Percentiles rank a stretch among this genome's conserved stretches.
Conservation (phyloP, 495 filamentous ascomycete genomes). For the Talaromyces stipitatus region DNA sequence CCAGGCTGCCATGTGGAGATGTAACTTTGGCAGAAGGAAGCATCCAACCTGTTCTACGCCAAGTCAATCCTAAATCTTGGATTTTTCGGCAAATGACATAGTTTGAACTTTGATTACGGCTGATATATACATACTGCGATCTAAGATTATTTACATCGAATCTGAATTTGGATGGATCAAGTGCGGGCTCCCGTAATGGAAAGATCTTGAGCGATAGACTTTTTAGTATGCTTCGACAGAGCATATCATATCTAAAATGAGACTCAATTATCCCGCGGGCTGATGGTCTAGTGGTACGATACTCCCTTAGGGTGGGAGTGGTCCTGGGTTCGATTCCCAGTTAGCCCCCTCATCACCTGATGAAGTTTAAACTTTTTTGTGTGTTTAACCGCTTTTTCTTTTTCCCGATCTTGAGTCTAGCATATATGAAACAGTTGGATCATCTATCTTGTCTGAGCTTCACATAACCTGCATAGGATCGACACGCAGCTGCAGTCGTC, state of each 20-base stretch:
- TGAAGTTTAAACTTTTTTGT: too few relatives aligned
- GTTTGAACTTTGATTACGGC: not conserved
- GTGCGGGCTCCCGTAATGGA: too few relatives aligned
- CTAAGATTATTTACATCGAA: too few relatives aligned
- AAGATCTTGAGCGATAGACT: too few relatives aligned
- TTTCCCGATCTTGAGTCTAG: too few relatives aligned
- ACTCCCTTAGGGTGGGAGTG: slow-evolving; percentile 4
- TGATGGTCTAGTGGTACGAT: slow-evolving; percentile 4
- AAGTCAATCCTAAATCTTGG: not conserved
- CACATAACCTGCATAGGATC: not conserved
- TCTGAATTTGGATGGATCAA: not conserved
- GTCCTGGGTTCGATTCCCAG: slow-evolving; percentile 4
- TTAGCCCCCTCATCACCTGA: not conserved
- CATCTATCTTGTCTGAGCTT: too few relatives aligned
- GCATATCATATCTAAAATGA: too few relatives aligned
- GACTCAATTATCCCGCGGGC: not conserved
- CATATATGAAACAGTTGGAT: too few relatives aligned
- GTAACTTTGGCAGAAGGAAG: not conserved
- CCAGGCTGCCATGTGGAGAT: not conserved
- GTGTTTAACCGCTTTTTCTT: too few relatives aligned
- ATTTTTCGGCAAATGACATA: not conserved
- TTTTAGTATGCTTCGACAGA: too few relatives aligned
- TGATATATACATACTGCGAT: too few relatives aligned
- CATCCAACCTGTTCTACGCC: not conserved
- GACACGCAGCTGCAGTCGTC: not conserved